Percentiles rank a stretch among this genome's conserved stretches.
phyloP scores from a whole-genome alignment of 179 eudicot genomes.

The Carnegiea gigantea region DNA sequence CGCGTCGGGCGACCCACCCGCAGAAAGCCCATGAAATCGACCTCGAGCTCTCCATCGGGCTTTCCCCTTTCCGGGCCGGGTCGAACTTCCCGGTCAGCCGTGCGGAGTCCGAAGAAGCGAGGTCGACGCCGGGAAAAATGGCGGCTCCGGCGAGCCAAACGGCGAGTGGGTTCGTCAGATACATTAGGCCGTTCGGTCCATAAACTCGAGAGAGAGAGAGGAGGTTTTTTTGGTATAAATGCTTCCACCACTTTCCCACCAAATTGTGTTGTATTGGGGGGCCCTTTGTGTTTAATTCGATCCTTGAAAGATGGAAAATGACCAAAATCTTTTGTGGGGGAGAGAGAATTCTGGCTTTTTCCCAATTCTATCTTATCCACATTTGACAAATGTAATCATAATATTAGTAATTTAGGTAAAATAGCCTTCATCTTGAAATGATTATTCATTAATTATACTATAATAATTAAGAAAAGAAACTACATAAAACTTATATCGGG shows the following conservation, averaged over 20 bases:
- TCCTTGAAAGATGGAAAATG: slow-evolving; percentile 1
- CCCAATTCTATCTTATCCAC: slow-evolving; percentile 10
- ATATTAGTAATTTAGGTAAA: neutral
- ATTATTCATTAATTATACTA: too few relatives aligned
- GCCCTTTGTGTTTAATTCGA: neutral
- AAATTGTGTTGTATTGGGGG: slow-evolving; percentile 13
- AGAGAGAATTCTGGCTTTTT: neutral
- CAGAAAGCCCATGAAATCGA: slow-evolving; percentile 27
- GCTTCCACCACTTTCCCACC: slow-evolving; percentile 1
- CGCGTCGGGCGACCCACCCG: neutral
- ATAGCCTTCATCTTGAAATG: neutral
- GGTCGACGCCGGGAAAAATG: neutral
- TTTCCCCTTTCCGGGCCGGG: slow-evolving; percentile 22
- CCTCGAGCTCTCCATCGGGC: slow-evolving; percentile 64
- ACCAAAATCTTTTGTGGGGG: neutral
- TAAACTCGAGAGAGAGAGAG: neutral
- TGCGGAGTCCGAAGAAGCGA: neutral
- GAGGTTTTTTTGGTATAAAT: slow-evolving; percentile 6
- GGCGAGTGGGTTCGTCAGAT: slow-evolving; percentile 3
- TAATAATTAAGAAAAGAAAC: too few relatives aligned
- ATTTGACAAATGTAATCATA: neutral
- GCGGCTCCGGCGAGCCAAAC: neutral
- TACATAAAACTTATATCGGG: too few relatives aligned
- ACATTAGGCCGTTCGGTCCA: slow-evolving; percentile 7
- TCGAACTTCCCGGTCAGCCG: neutral